Percentiles rank a stretch among this genome's conserved stretches.
Conservation (phyloP, 106 monocot genomes). For the Agapanthus africanus region DNA sequence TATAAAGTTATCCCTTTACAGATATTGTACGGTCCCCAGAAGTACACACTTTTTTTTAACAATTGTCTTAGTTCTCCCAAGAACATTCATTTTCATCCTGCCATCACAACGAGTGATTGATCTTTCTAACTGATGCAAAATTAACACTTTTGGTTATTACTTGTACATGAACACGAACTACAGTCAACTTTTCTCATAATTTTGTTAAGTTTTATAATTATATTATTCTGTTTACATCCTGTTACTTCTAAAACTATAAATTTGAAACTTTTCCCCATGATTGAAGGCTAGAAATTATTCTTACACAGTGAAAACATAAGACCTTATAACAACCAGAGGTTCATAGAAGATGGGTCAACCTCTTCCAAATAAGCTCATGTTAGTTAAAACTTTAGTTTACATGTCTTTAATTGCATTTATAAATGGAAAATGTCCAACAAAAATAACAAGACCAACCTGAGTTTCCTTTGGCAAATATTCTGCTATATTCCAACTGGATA, state of each 20-base stretch:
- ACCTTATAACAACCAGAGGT: background rate
- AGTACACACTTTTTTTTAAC: no score
- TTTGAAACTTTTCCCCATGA: background rate
- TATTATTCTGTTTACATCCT: background rate
- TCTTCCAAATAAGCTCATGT: background rate
- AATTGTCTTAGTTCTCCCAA: no score
- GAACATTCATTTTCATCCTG: no score
- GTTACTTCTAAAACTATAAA: background rate
- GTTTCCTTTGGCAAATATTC: constrained; percentile 65
- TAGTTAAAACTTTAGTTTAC: background rate
- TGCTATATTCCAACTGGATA: constrained; percentile 95
- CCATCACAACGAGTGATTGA: background rate
- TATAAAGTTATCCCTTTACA: no score
- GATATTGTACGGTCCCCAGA: no score
- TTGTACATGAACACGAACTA: background rate
- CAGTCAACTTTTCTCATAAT: background rate
- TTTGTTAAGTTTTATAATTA: background rate
- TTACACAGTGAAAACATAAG: background rate
- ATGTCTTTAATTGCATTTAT: background rate
- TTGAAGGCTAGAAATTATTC: no score
- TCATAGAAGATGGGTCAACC: background rate
- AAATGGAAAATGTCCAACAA: background rate
- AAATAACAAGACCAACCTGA: constrained; percentile 34
- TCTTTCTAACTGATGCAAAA: background rate
- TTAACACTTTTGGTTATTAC: background rate